Evolutionary conservation across 768 basidiomycete genomes (phyloP).

Genomic region (Auriscalpium vulgare): DNA sequence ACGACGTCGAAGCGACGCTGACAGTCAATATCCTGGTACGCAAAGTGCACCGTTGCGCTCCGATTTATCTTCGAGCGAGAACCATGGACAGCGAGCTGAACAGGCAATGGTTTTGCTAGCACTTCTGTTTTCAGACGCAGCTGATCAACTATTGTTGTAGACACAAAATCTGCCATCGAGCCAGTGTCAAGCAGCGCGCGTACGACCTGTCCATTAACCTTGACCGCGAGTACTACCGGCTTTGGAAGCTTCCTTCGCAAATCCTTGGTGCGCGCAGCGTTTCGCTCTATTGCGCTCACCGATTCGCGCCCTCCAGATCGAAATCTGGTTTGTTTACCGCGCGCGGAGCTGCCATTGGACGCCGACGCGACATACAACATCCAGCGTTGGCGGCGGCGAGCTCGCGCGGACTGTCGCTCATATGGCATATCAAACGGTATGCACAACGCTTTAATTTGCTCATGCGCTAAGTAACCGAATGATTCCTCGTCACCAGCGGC

Average conservation of each 20-base stretch:
- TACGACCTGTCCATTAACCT: conserved; percentile 15
- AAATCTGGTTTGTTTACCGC: not conserved
- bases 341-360: too few relatives aligned
- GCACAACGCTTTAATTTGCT: not conserved
- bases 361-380: not conserved
- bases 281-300: not conserved
- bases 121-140: conserved; percentile 15
- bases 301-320: not conserved
- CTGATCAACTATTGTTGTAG: conserved; percentile 21
- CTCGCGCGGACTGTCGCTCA: not conserved
- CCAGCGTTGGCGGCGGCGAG: not conserved
- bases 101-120: conserved; percentile 24
- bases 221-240: conserved; percentile 4
- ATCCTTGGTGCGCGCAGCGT: not conserved
- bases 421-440: not conserved
- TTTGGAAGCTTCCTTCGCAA: conserved; percentile 1
- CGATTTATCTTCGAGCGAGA: conserved; percentile 31
- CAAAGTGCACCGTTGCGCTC: conserved; percentile 16
- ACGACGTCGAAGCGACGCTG: conserved; percentile 18
- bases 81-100: conserved; percentile 35
- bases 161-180: conserved; percentile 27
- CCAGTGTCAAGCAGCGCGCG: conserved; percentile 20
- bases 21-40: conserved; percentile 29
- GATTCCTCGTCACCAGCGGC: not conserved
- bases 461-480: not conserved